phyloP scores from a whole-genome alignment of 106 monocot genomes.

The Hemerocallis citrina region DNA sequence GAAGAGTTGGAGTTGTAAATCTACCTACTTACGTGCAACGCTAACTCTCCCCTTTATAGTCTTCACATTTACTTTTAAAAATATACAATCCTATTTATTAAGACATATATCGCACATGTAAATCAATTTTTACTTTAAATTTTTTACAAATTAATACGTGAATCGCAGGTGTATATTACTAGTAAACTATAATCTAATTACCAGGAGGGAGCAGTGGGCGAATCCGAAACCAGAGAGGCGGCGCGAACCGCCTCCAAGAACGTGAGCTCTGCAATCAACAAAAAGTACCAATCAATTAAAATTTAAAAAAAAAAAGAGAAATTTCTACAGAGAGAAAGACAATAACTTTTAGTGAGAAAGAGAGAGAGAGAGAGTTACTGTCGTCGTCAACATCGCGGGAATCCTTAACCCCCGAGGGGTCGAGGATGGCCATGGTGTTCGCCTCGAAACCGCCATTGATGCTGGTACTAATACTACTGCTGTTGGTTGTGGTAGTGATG shows the following conservation, averaged over 20 bases:
- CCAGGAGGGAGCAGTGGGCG: constrained; percentile 50
- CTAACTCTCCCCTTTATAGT: no score
- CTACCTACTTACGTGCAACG: no score
- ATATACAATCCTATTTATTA: no score
- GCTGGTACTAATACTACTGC: no score
- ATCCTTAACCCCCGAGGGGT: constrained; percentile 72
- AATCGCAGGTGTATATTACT: no score
- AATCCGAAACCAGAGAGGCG: constrained; percentile 27
- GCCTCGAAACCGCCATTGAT: constrained; percentile 48
- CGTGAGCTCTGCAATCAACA: constrained; percentile 36
- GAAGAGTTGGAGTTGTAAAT: no score
- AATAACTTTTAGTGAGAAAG: background rate
- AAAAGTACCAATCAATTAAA: background rate
- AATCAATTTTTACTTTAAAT: no score
- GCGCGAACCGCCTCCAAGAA: constrained; percentile 82
- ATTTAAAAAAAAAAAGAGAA: background rate
- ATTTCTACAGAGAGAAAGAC: background rate
- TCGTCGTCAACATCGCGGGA: constrained; percentile 71
- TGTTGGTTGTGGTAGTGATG: no score
- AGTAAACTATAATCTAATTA: constrained; percentile 6
- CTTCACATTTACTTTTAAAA: no score
- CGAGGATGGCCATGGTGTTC: constrained; percentile 83
- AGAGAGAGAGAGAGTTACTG: constrained; percentile 25
- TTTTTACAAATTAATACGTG: no score
- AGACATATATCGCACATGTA: no score